A percentile compares a stretch with the other conserved stretches of the same genome.
Conservation (phyloP, 2,329 filamentous ascomycete species). For the Myriosclerotinia scirpicola region DNA sequence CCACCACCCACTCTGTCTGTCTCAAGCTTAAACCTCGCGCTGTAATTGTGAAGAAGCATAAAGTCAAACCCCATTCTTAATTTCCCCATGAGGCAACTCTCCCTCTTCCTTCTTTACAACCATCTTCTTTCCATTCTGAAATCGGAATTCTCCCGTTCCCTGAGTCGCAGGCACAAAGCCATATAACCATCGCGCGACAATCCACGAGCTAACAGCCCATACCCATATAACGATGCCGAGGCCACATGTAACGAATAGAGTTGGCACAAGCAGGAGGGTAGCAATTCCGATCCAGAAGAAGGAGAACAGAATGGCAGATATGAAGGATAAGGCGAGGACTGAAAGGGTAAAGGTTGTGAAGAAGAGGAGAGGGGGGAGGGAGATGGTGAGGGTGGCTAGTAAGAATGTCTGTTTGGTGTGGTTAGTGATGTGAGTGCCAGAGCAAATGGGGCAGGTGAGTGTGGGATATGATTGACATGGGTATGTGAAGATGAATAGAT, state of each 20-base stretch:
- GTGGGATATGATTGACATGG: slow-evolving; percentile 10
- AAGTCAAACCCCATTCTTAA: slow-evolving; percentile 22
- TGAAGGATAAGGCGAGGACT: slow-evolving; percentile 61
- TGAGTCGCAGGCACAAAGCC: slow-evolving; percentile 34
- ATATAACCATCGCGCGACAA: slow-evolving; percentile 51
- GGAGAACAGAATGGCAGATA: slow-evolving; percentile 63
- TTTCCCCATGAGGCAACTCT: slow-evolving; percentile 26
- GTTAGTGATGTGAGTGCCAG: slow-evolving; percentile 19
- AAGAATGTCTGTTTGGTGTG: slow-evolving; percentile 61
- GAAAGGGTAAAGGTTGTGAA: slow-evolving; percentile 67
- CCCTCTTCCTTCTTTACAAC: slow-evolving; percentile 33
- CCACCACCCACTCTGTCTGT: background rate
- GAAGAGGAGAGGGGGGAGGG: slow-evolving; percentile 64
- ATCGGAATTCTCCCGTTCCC: slow-evolving; percentile 27
- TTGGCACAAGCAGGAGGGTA: slow-evolving; percentile 65
- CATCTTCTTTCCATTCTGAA: slow-evolving; percentile 33
- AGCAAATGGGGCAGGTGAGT: background rate
- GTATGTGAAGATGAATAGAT: background rate
- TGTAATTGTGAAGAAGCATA: too few relatives aligned
- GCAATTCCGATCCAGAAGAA: slow-evolving; percentile 68
- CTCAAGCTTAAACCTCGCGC: too few relatives aligned
- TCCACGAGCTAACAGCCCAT: slow-evolving; percentile 63
- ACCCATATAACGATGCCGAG: slow-evolving; percentile 65
- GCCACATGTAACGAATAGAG: slow-evolving; percentile 64
- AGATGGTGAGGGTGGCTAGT: slow-evolving; percentile 62